Base-by-base conservation (phyloP, 2,329 filamentous ascomycete species). In the Aspergillus jensenii region DNA sequence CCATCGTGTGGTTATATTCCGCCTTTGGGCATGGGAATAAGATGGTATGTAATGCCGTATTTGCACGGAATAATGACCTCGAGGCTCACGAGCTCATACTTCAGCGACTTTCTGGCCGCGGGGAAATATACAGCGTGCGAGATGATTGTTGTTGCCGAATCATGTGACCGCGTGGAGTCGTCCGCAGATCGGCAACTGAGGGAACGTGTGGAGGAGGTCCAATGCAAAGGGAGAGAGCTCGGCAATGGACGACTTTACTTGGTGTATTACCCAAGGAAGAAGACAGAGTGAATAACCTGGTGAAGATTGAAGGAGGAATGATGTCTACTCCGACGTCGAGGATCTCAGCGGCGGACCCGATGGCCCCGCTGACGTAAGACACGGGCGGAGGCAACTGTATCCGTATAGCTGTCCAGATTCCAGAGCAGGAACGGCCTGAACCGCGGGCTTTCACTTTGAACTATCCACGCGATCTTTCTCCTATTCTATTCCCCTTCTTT, bases 401-500 rank as follows among this genome's bases (percentile, higher is more conserved):
- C 25, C 14, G 59, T 55, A 66, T 66, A 68, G 65, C 66, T 68
- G 67, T 66, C 67, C 67, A 67, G 44, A 48, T 41, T 45, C 33
- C 31, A 47, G 52, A 55, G 31, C 21, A 37, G 33, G 33, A 15
- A 9, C 45, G 31, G 31, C 31, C n/a, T n/a, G 60, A 67, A 64
- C 62, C 52, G 39, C 3, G 21, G 3, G 21, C 45, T 45, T 15
- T 56, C 40, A 14, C 23, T 37, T 47, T 15, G 3, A 33, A 35
- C 33, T 52, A 45, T 40, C 54, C 60, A 63, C 62, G 56, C 61
- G 59, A 63, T 63, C 45, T 52, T 37, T n/a, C 23, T 37, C 27
- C n/a, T 47, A 31, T 55, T 49, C 15, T 47, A 31, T 55, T 49
- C 19, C 31, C 33, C 40, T 45, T 51, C 21, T 37, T 40, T 43